A percentile compares a stretch with the other conserved stretches of the same genome.
These are phyloP conservation scores for Kalmusia sp. DNA, from an alignment of 2,329 filamentous ascomycete species.

Conservation along the genomic window DNA sequence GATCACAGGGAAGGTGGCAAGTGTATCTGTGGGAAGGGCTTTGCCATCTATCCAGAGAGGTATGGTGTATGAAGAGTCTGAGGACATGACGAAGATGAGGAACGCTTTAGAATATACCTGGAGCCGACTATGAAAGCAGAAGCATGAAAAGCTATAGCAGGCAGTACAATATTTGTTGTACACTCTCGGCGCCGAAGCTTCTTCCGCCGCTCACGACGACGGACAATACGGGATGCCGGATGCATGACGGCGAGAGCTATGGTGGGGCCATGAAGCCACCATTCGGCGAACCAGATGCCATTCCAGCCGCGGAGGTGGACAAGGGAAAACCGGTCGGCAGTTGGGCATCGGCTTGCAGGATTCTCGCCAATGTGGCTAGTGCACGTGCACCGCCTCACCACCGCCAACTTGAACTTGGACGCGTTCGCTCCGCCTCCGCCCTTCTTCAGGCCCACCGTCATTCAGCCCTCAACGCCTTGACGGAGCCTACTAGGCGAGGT, in stretches of 20 bases:
- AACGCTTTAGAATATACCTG: no score
- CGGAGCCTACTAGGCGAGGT: background rate
- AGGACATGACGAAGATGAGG: slow-evolving; percentile 11
- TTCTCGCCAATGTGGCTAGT: background rate
- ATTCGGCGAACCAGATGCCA: slow-evolving; percentile 1
- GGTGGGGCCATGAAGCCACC: background rate
- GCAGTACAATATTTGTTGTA: no score
- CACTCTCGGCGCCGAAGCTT: no score
- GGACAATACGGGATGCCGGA: no score
- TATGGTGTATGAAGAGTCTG: slow-evolving; percentile 23
- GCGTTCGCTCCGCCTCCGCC: background rate
- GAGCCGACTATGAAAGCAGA: background rate
- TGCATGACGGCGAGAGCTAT: background rate
- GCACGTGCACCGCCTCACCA: background rate
- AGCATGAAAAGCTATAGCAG: no score
- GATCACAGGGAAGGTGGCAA: slow-evolving; percentile 27
- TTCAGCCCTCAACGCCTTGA: background rate
- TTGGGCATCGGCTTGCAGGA: background rate
- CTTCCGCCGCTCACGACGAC: no score
- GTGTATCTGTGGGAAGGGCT: slow-evolving; percentile 18
- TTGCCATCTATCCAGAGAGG: slow-evolving; percentile 35
- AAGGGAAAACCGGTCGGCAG: background rate
- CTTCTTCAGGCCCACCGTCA: background rate
- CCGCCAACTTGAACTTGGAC: background rate
- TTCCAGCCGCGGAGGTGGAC: background rate